Conservation (phyloP, 2,329 filamentous ascomycete genomes). For the Drechmeria coniospora region DNA sequence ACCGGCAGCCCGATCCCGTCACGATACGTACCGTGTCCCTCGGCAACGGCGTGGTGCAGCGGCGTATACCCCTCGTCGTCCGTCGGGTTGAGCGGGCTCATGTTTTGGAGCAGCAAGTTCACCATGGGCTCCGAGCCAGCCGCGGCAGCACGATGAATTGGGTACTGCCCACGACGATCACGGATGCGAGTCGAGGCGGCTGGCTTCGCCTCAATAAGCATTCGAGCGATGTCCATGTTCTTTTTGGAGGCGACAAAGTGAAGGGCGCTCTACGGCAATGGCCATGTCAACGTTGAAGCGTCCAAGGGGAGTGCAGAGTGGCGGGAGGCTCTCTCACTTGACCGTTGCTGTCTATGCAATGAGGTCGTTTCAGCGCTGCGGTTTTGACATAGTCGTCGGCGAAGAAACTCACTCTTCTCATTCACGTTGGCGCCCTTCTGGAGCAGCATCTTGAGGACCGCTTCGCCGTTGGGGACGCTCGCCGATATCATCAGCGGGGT, state of each 20-base stretch:
- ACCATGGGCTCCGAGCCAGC: slow-evolving; percentile 81
- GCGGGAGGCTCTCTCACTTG: slow-evolving; percentile 29
- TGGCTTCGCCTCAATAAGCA: slow-evolving; percentile 55
- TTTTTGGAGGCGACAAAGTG: slow-evolving; percentile 87
- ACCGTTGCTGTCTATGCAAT: slow-evolving; percentile 42
- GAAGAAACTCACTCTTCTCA: slow-evolving; percentile 43
- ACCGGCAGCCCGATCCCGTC: not conserved
- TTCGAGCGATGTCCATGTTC: slow-evolving; percentile 66
- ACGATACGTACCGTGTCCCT: slow-evolving; percentile 51
- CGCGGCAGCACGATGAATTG: slow-evolving; percentile 83
- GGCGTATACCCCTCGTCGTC: slow-evolving; percentile 76
- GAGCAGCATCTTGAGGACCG: slow-evolving; percentile 51
- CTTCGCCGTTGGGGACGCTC: slow-evolving; percentile 57
- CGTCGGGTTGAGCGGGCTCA: slow-evolving; percentile 68
- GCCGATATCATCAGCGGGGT: slow-evolving; percentile 72
- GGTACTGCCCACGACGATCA: slow-evolving; percentile 76
- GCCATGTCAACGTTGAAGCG: not conserved
- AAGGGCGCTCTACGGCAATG: slow-evolving; percentile 52
- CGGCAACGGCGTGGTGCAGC: slow-evolving; percentile 73
- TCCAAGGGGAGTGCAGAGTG: not conserved
- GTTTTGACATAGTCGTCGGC: too few species aligned
- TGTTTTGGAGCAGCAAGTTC: slow-evolving; percentile 58
- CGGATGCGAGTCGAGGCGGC: slow-evolving; percentile 63
- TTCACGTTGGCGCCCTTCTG: slow-evolving; percentile 57
- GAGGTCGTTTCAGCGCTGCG: too few species aligned